These are phyloP conservation scores for Mycena olivaceomarginata DNA, from an alignment of 768 basidiomycete species.

Conservation along the genomic window DNA sequence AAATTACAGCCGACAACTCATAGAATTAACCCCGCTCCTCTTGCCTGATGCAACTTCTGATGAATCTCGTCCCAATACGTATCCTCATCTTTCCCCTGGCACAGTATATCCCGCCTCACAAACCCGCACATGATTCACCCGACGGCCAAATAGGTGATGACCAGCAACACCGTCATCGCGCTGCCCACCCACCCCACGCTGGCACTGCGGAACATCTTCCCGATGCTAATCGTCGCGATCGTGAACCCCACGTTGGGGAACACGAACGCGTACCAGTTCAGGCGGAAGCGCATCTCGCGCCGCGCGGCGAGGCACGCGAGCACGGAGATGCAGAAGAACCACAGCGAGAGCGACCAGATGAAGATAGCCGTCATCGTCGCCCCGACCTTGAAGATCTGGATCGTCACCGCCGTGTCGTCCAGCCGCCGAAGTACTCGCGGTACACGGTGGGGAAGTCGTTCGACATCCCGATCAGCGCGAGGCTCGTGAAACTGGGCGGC, in stretches of 20 bases:
- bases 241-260: conserved; percentile 30
- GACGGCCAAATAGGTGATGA: conserved; percentile 1
- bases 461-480: conserved; percentile 20
- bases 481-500: conserved; percentile 17
- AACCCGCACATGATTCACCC: conserved; percentile 9
- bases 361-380: conserved; percentile 4
- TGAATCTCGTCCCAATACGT: conserved; percentile 19
- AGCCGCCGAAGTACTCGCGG: not conserved
- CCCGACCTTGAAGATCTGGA: not conserved
- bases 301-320: conserved; percentile 9
- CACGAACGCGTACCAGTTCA: conserved; percentile 21
- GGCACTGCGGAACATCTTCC: conserved; percentile 4
- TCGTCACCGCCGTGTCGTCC: not conserved
- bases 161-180: conserved; percentile 9
- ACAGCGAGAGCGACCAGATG: conserved; percentile 16
- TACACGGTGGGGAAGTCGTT: conserved; percentile 12
- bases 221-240: conserved; percentile 8
- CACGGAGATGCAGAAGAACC: conserved; percentile 23
- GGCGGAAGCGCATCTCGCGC: conserved; percentile 7
- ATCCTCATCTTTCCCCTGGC: conserved; percentile 16
- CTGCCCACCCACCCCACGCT: conserved; percentile 12
- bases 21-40: too few species aligned
- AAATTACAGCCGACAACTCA: too few species aligned
- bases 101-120: conserved; percentile 7
- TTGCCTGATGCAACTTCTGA: not conserved